Base-by-base conservation (phyloP, 352 stramenopile genomes). In the Pythium sp. region DNA sequence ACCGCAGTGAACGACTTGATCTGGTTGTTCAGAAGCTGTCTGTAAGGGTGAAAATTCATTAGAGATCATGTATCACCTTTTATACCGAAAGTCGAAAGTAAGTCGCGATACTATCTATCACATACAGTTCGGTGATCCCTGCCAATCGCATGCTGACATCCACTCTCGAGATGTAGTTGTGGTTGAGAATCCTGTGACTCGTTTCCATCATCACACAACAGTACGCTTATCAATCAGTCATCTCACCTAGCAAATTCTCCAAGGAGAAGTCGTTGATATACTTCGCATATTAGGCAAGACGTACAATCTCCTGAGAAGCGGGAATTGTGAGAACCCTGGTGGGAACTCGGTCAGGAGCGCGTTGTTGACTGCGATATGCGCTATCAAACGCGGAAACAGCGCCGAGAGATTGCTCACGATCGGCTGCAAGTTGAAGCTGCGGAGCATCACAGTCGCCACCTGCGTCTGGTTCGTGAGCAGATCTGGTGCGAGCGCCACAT, bases 1-100 rank as follows among this genome's bases (percentile, higher is more conserved):
- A 56, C 38, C 0, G 38, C 58, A 9, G 24, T 32, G 41, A 64
- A 64, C 38, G 38, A 64, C 24, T 6, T 18, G 22, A 64, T n/a
- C 24, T 55, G 18, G 58, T 64, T 64, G 58, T 26, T 36, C 38
- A 43, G 32, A 24, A 64, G 58, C 36, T 64, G n/a, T 4, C 58
- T 64, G 7, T 1, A 55, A 26, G 18, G 8, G 15, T 24, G 20
- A 75, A 43, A 60, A 43, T 43, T 5, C 11, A 43, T 43, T 12
- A 43, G 36, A 43, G 36, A 43, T 43, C 36, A 15, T 15, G 12
- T 11, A 43, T 11, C 36, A 43, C 36, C 14, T 15, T 15, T 15
- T 5, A 43, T 5, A 41, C 12, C 12, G 9, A 32, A 32, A 32
- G 28, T 32, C 28, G 28, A 32, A 43, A 43, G 36, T 43, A 43